Evolutionary conservation across 495 filamentous ascomycete species (phyloP), one percentile per base, ranked within the genome.

Genomic region (Penicillium angulare): DNA sequence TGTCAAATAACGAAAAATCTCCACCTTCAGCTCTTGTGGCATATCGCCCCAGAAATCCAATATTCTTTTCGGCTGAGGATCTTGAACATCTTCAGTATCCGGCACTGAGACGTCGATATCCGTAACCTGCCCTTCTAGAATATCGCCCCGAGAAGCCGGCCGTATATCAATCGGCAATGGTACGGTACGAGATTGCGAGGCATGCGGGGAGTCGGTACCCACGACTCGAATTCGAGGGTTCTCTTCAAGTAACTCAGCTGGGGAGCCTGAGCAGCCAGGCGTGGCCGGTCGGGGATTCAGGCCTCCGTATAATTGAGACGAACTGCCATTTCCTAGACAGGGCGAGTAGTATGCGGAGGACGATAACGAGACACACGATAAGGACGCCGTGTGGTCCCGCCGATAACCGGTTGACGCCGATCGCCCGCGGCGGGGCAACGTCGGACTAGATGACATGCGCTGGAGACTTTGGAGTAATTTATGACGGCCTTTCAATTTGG

Each of bases 381-480:
- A 74, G 13, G 86, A 95, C 3, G 84, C 88, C 65, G 82, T 86
- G 52, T 84, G 82, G 40, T 83, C 76, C 48, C 81, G 80, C 56
- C 86, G 74, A 57, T 86, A 86, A 26, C 71, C 73, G 29, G 42
- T 73, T 5, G 82, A 78, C 36, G 73, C 68, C 26, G 74, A 76
- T 53, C 87, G 81, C 22, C 82, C 76, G 41, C 85, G 64, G 44
- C 83, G 82, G 24, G 79, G 69, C 22, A 97, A 72, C 18, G 88
- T 86, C 8, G 89, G 87, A 2, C 87, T 90, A 2, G 93, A 97
- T 13, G 91, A 88, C 50, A 97, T 93, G 34, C 90, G 87, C 58
- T 95, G 85, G 41, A 98, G 79, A 41, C 83, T 84, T 51, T 89
- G 85, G 17, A 96, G 69, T 33, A 97, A 71, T 43, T 84, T 84